Evolutionary conservation across 345 rosid genomes (phyloP).

Genomic region (Zanthoxylum bungeanum): DNA sequence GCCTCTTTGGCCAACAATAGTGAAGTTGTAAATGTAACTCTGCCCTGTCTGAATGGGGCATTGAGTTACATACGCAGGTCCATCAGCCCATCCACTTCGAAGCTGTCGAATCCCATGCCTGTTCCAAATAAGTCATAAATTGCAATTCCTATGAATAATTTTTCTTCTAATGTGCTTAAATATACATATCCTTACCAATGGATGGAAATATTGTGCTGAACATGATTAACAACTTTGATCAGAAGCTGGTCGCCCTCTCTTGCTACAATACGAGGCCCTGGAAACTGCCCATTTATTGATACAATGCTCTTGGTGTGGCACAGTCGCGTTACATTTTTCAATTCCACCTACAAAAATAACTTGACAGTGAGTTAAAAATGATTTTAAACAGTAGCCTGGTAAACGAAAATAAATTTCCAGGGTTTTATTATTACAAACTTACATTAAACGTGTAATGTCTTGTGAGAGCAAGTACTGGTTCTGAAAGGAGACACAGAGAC

Average conservation of each 20-base stretch:
- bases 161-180: not conserved
- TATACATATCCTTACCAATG: constrained; percentile 40
- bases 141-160: not conserved
- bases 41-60: constrained; percentile 66
- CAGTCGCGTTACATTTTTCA: constrained; percentile 46
- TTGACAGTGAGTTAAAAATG: not conserved
- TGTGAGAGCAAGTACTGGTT: constrained; percentile 44
- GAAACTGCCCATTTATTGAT: constrained; percentile 52
- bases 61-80: constrained; percentile 59
- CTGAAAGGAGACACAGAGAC: constrained; percentile 24
- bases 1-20: constrained; percentile 60
- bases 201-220: constrained; percentile 48
- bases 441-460: constrained; percentile 81
- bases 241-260: constrained; percentile 61
- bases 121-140: not conserved
- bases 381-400: not conserved
- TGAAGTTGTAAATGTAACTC: constrained; percentile 55
- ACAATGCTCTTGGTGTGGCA: constrained; percentile 56
- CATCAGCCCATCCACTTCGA: constrained; percentile 64
- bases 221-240: constrained; percentile 52
- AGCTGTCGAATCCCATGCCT: constrained; percentile 75
- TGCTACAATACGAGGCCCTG: constrained; percentile 56
- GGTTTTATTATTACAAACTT: constrained; percentile 14
- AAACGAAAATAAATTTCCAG: not conserved
- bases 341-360: constrained; percentile 27